Evolutionary conservation across 202 grass and related monocot species (phyloP), one percentile per base, ranked within the genome.

Genomic region (Dendrocalamus latiflorus): DNA sequence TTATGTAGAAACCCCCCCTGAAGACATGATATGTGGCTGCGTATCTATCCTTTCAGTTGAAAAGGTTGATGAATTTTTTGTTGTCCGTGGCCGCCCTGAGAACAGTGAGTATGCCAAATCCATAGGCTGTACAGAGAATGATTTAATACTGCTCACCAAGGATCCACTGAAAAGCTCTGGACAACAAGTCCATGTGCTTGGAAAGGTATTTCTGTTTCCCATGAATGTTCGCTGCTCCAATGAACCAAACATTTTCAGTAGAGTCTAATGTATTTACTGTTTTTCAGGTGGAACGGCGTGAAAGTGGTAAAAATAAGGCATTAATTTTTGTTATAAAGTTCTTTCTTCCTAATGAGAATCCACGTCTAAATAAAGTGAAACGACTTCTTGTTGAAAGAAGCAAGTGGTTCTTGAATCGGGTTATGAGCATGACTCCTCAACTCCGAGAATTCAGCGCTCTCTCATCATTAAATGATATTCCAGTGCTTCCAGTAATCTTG

Each of bases 11-110:
- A 93, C 75, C 55, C 89, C 95, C 34, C 53, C 55, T 25, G 89
- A 93, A 82, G 92, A 93, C 76, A 98, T 98, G 90, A 71, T 66
- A 24, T 97, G 90, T 8, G 93, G 82, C 47, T 85, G 74, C 55
- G 80, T 98, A 85, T 91, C 84, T 68, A 82, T 98, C 42, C 74
- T 95, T 44, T 95, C 95, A 45, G 95, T 91, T 75, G 95, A 98
- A 91, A 95, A 93, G 80, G 87, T 98, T 71, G 95, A 98, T 93
- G 95, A 94, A 53, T 98, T 98, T 88, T 63, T 88, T 87, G 75
- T 94, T 67, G 87, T 98, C 60, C 90, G 92, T 87, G 92, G 88
- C 38, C 91, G 92, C 51, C 84, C 89, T 82, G 90, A 98, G 69
- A 86, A 79, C 62, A 98, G 69, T 53, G 84, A 84, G 21, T 86